Evolutionary conservation across 805 yeast species (phyloP), one percentile per base, ranked within the genome.

Genomic region (Kodamaea kaohsiungensis): DNA sequence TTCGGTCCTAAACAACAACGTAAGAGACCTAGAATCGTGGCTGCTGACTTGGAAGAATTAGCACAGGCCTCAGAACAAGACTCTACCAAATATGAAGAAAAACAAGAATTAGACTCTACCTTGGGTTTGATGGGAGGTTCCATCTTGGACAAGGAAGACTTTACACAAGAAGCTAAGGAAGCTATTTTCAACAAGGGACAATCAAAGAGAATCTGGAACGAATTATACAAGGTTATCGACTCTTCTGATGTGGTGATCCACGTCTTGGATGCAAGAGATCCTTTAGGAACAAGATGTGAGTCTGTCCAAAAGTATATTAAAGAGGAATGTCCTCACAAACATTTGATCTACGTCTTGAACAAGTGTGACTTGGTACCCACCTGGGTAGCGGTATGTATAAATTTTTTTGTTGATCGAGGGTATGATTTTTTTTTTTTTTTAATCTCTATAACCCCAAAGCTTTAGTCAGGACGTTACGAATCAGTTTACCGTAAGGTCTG

Each of bases 301-400:
- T 82, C 96, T 1, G 97, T 93, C 53, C 98, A 95, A 72, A 91
- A 91, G 65, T 92, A 91, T 69, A 90, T 93, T 70, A 84, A 82
- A 63, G 93, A 89, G 61, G 99, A 93, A 75, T 91, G 96, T 67
- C 90, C 98, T 12, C 99, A 95, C 70, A 93, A 93, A 75, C 99
- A 95, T 79, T 80, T 93, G 77, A 88, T 93, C 61, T 92, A 88
- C 69, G 97, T 95, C 54, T 77, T 93, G 74, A 93, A 93, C 83
- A 93, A 93, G 81, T 92, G 98, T 83, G 99, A 93, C 79, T 84
- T 93, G 66, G 97, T 93, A 51, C 99, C 99, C 59, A 93, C 97
- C 47, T 93, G 98, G 98, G 98, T 91, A 66, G 98, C 98, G 66
- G 98, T 92, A 91, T 83, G 98, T 91, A 72, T 68, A 42, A 38